Evolutionary conservation across 352 stramenopile species (phyloP), one percentile per base, ranked within the genome.

Genomic region (Globisporangium emineosum): DNA sequence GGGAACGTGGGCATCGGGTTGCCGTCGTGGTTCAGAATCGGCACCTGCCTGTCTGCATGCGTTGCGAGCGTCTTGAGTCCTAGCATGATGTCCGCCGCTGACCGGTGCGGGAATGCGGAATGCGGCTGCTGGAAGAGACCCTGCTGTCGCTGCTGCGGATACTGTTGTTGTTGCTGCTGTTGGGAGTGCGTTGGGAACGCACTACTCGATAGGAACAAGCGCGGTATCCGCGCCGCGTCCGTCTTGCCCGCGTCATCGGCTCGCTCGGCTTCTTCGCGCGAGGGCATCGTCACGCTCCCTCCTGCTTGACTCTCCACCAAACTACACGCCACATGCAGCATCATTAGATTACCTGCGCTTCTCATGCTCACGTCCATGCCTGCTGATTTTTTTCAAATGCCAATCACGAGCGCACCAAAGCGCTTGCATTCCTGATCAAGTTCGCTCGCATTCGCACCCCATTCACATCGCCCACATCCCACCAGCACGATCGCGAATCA

Each of bases 1-100:
- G 45, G 64, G 56, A 45, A 58, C 53, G 23, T 62, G 27, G 27
- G 53, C 33, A 33, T 67, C 27, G 33, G 54, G 35, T 51, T 55
- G 40, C 43, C 21, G 54, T 45, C 65, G 49, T 52, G 35, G 45
- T 13, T 60, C 29, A 61, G 58, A 30, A 66, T 57, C 49, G 68
- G 68, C 12, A 35, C 33, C 42, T 75, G 68, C 10, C 60, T 21
- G 27, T 69, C 69, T 13, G 64, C 68, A 45, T 77, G 70, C 0
- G 61, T 64, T 29, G 67, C 70, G 29, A 77, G 70, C 37, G 70
- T 72, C 43, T 75, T 75, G 23, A 79, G 68, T 10, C 65, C 70
- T 12, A 75, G 68, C 71, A 81, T 73, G 37, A 70, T 32, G 51
- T 79, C 72, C 8, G 69, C 65, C 5, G 59, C 49, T 4, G 59